A percentile compares a stretch with the other conserved stretches of the same genome.
phyloP scores from a whole-genome alignment of 2,329 filamentous ascomycete genomes.

The Trichoderma citrinoviride region DNA sequence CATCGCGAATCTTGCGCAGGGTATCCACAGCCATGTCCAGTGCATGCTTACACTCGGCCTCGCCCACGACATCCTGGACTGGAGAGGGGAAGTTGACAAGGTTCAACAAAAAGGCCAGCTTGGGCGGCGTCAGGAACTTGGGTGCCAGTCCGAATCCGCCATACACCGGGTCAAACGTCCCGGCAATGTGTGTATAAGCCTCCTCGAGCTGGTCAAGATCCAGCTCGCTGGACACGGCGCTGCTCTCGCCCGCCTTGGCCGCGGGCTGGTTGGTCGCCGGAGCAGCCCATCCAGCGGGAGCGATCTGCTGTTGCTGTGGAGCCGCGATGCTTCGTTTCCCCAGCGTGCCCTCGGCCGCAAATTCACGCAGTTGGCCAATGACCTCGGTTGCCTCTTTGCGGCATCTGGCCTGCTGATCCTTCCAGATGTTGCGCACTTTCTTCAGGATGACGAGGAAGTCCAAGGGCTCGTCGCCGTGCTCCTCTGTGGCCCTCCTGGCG shows the following conservation, averaged over 20 bases:
- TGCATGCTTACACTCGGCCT: conserved; percentile 70
- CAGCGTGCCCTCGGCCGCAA: conserved; percentile 82
- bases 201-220: conserved; percentile 92
- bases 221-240: conserved; percentile 60
- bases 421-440: conserved; percentile 75
- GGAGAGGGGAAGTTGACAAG: conserved; percentile 68
- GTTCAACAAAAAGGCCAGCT: conserved; percentile 77
- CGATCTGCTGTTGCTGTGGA: conserved; percentile 31
- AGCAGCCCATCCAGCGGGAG: conserved; percentile 33
- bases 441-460: conserved; percentile 79
- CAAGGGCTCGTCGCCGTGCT: conserved; percentile 57
- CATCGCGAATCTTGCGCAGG: conserved; percentile 66
- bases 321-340: conserved; percentile 41
- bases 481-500: conserved; percentile 36
- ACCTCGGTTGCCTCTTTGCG: conserved; percentile 81
- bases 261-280: conserved; percentile 31
- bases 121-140: conserved; percentile 87
- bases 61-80: conserved; percentile 84
- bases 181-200: conserved; percentile 75
- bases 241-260: conserved; percentile 26
- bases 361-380: conserved; percentile 75
- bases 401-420: conserved; percentile 78
- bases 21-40: conserved; percentile 78
- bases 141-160: conserved; percentile 80
- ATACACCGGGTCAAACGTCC: conserved; percentile 73